Conservation (phyloP, 2,329 filamentous ascomycete genomes). For the Cryphonectria radicalis region DNA sequence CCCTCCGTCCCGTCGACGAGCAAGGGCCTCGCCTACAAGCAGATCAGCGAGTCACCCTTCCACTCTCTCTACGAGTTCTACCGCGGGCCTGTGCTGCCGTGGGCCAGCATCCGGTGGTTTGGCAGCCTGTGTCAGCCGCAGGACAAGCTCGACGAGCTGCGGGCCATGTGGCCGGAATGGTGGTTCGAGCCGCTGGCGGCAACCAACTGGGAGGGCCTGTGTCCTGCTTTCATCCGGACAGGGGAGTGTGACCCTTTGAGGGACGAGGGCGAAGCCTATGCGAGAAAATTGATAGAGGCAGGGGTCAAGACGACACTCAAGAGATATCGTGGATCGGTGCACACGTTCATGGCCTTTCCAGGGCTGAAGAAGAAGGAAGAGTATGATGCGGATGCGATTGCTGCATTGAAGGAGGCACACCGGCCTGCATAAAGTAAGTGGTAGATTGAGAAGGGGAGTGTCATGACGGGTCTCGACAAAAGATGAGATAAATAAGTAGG, state of each 20-base stretch:
- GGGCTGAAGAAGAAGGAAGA: slow-evolving; percentile 38
- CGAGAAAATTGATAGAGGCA: slow-evolving; percentile 40
- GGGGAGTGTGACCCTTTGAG: slow-evolving; percentile 44
- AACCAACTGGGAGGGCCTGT: slow-evolving; percentile 39
- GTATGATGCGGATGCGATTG: slow-evolving; percentile 40
- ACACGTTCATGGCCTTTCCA: slow-evolving; percentile 43
- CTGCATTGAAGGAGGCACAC: slow-evolving; percentile 39
- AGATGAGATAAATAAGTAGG: not conserved
- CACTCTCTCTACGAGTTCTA: slow-evolving; percentile 42
- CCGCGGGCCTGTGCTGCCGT: slow-evolving; percentile 40
- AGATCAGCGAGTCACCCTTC: slow-evolving; percentile 42
- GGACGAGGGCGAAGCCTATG: slow-evolving; percentile 48
- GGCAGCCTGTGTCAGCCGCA: slow-evolving; percentile 36
- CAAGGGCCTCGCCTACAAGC: slow-evolving; percentile 36
- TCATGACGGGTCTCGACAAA: not conserved
- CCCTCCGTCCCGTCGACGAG: slow-evolving; percentile 39
- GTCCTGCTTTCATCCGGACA: slow-evolving; percentile 41
- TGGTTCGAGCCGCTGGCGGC: slow-evolving; percentile 41
- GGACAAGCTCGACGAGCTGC: slow-evolving; percentile 35
- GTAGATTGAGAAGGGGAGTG: not conserved
- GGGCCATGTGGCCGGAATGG: slow-evolving; percentile 39
- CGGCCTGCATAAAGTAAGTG: slow-evolving; percentile 17
- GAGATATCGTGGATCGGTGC: slow-evolving; percentile 43
- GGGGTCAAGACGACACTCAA: slow-evolving; percentile 44
- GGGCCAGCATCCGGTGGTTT: slow-evolving; percentile 42